These are phyloP conservation scores for Lasiosphaeria hispida DNA, from an alignment of 495 filamentous ascomycete species.

Conservation along the genomic window DNA sequence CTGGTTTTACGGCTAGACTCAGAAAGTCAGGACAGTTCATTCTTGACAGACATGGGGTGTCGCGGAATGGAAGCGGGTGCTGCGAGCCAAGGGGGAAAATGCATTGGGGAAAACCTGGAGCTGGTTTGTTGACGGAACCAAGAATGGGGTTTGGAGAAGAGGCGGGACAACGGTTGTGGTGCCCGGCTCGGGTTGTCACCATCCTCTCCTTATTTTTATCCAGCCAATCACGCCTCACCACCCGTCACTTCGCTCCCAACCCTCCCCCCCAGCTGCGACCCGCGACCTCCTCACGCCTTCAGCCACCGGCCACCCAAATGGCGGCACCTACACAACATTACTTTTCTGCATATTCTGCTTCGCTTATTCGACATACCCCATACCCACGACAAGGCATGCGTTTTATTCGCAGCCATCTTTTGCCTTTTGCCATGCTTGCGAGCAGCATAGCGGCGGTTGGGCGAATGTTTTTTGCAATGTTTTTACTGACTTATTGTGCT, in stretches of 20 bases:
- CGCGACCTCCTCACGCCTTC: background rate
- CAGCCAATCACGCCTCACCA: constrained; percentile 7
- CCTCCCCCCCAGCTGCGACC: background rate
- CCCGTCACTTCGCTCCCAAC: background rate
- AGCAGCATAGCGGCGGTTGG: constrained; percentile 1
- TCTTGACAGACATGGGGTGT: background rate
- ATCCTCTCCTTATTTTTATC: constrained; percentile 16
- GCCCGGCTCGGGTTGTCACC: background rate
- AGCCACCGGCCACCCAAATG: background rate
- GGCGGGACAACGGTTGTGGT: too few species aligned
- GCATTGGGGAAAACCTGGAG: background rate
- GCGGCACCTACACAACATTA: background rate
- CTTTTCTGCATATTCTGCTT: constrained; percentile 12
- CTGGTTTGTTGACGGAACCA: background rate
- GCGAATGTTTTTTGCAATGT: background rate
- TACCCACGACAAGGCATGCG: background rate
- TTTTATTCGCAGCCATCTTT: background rate
- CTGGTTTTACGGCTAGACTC: constrained; percentile 58
- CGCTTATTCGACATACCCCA: constrained; percentile 4
- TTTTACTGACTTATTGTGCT: background rate
- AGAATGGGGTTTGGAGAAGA: background rate
- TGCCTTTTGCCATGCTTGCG: background rate
- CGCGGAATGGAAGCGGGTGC: background rate
- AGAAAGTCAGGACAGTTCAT: background rate
- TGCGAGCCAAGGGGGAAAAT: background rate